phyloP scores from a whole-genome alignment of 108 stramenopile species.

The Conticribra guillardii region DNA sequence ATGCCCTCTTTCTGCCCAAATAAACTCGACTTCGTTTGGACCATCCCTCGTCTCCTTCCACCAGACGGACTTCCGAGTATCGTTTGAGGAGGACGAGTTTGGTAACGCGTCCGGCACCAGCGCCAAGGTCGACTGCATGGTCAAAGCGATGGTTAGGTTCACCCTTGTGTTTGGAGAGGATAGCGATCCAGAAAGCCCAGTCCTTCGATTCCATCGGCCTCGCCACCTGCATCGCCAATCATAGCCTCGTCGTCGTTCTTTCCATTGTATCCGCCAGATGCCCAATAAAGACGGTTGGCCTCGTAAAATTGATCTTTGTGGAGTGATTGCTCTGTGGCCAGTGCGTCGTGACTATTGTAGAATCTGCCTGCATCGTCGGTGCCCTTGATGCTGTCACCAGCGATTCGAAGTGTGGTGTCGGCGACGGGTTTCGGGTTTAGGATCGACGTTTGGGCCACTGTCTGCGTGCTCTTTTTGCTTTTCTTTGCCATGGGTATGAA shows the following conservation, averaged over 20 bases:
- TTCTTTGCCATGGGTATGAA: too few relatives aligned
- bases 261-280: constrained; percentile 16
- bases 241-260: constrained; percentile 25
- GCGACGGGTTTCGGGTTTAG: neutral
- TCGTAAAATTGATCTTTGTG: neutral
- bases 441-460: too few relatives aligned
- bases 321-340: neutral
- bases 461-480: too few relatives aligned
- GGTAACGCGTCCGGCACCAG: constrained; percentile 25
- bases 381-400: constrained; percentile 20
- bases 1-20: constrained; percentile 21
- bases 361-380: constrained; percentile 7
- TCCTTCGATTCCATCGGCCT: constrained; percentile 25
- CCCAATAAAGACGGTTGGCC: constrained; percentile 3
- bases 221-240: constrained; percentile 29
- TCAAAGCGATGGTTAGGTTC: neutral
- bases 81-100: constrained; percentile 17
- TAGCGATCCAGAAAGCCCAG: constrained; percentile 26
- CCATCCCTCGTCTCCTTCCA: constrained; percentile 21
- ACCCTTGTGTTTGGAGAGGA: neutral
- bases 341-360: constrained; percentile 4
- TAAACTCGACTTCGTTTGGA: constrained; percentile 9
- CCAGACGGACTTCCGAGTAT: constrained; percentile 8
- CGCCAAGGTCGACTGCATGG: constrained; percentile 16
- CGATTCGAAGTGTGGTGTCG: neutral